Conservation (phyloP, 1,284 basidiomycete species). For the Leccinum subrobustum region DNA sequence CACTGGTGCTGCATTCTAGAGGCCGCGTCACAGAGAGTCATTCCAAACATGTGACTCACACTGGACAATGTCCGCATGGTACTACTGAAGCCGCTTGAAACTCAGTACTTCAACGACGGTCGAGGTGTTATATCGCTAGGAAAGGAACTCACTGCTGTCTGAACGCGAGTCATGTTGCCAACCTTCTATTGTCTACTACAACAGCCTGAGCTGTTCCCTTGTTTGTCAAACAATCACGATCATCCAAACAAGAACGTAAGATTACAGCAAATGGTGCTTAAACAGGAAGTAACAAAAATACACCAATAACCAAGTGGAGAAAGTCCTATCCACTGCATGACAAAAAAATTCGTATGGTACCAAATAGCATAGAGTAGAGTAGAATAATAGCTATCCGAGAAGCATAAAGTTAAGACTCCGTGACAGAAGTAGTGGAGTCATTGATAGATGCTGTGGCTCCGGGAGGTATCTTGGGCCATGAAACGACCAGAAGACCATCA, state of each 20-base stretch:
- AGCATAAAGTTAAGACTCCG: conserved; percentile 10
- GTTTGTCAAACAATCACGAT: neutral
- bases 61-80: neutral
- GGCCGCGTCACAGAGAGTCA: neutral
- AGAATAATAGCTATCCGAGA: neutral
- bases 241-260: neutral
- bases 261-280: conserved; percentile 7
- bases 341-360: conserved; percentile 12
- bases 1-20: neutral
- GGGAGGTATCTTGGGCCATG: conserved; percentile 27
- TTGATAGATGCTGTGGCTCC: conserved; percentile 16
- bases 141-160: neutral
- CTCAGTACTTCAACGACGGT: neutral
- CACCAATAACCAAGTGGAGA: neutral
- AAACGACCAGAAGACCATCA: conserved; percentile 32
- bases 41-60: neutral
- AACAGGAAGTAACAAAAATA: neutral
- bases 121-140: neutral
- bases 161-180: neutral
- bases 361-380: conserved; percentile 21
- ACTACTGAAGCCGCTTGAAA: neutral
- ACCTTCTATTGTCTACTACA: neutral
- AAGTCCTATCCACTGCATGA: neutral
- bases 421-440: conserved; percentile 5
- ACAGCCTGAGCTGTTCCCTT: neutral